Evolutionary conservation across 805 yeast genomes (phyloP).

Genomic region (Wickerhamomyces chaumierensis): DNA sequence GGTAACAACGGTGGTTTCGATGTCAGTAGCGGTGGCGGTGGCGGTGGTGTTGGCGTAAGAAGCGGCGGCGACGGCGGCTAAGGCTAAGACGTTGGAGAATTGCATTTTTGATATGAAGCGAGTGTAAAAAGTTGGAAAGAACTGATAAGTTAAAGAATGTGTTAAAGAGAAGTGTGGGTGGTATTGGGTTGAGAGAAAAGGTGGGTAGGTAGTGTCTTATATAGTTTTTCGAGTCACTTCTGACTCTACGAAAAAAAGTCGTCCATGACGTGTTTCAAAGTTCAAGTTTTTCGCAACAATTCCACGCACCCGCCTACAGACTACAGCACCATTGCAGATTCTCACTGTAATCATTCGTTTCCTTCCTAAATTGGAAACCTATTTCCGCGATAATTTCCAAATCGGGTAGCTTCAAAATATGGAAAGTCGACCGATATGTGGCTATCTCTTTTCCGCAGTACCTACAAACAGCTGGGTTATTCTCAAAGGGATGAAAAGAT

Average conservation of each 20-base stretch:
- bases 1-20: constrained; percentile 23
- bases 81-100: constrained; percentile 22
- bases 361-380: too few species aligned
- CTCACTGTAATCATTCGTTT: too few species aligned
- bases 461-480: too few species aligned
- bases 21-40: constrained; percentile 17
- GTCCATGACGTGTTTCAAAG: background rate
- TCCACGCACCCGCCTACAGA: background rate
- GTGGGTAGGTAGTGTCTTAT: constrained; percentile 5
- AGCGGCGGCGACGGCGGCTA: constrained; percentile 19
- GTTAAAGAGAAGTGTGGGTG: background rate
- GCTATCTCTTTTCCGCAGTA: too few species aligned
- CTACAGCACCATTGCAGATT: too few species aligned
- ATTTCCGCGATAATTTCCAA: too few species aligned
- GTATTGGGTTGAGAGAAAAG: constrained; percentile 1
- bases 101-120: constrained; percentile 22
- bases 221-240: constrained; percentile 6
- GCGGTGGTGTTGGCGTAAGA: constrained; percentile 16
- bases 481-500: too few species aligned
- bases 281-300: background rate
- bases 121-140: constrained; percentile 18
- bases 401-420: too few species aligned
- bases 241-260: background rate
- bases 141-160: constrained; percentile 15
- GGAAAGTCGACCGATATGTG: too few species aligned